phyloP scores from a whole-genome alignment of 345 rosid species.

The Brassica juncea region DNA sequence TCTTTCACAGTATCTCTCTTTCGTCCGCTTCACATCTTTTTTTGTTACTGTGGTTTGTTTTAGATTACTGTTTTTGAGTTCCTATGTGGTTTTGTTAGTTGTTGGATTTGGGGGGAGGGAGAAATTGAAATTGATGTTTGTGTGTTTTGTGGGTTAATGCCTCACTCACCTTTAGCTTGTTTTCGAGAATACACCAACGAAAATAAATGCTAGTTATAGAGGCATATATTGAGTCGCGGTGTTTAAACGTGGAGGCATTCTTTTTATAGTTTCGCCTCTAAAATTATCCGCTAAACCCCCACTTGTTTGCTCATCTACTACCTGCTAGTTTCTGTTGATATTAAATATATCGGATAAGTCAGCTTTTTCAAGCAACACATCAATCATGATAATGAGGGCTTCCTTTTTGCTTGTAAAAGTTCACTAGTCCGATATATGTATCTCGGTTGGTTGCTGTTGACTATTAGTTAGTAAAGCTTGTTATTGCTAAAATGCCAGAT shows the following conservation, averaged over 20 bases:
- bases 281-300: slow-evolving; percentile 40
- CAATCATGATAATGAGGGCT: background rate
- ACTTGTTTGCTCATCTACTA: background rate
- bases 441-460: background rate
- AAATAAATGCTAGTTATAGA: slow-evolving; percentile 39
- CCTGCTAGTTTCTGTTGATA: background rate
- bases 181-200: slow-evolving; percentile 36
- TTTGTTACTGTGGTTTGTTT: background rate
- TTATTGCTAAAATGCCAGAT: background rate
- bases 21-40: background rate
- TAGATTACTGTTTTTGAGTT: background rate
- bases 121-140: background rate
- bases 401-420: background rate
- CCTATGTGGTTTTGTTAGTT: background rate
- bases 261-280: slow-evolving; percentile 39
- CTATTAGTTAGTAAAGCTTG: background rate
- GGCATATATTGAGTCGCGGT: slow-evolving; percentile 41
- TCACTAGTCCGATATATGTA: too few relatives aligned
- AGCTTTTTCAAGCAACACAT: too few relatives aligned
- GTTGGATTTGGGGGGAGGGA: background rate
- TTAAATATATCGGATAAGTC: too few relatives aligned
- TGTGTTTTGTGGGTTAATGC: background rate
- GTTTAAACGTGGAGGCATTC: slow-evolving; percentile 42
- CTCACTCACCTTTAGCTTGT: slow-evolving; percentile 47
- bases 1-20: background rate